These are phyloP conservation scores for Solanum pinnatisectum DNA, from an alignment of 257 asterid species.

Conservation along the genomic window DNA sequence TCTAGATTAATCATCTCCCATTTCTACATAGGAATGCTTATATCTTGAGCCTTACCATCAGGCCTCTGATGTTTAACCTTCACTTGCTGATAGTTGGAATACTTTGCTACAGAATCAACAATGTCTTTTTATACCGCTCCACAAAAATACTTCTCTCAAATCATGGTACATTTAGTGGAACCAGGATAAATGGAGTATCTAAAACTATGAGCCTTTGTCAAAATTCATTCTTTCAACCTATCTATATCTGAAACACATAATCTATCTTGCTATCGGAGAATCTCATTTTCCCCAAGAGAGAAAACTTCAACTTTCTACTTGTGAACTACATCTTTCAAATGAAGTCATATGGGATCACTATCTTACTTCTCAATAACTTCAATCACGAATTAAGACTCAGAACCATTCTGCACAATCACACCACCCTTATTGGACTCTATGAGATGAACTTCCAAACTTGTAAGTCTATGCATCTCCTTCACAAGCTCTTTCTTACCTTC, in stretches of 20 bases:
- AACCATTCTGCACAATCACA: background rate
- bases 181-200: background rate
- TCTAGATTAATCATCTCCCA: too few relatives aligned
- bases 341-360: background rate
- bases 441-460: background rate
- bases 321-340: background rate
- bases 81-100: background rate
- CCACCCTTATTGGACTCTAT: background rate
- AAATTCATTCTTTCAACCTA: background rate
- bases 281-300: background rate
- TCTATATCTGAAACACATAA: too few relatives aligned
- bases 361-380: background rate
- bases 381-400: background rate
- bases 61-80: background rate
- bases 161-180: background rate
- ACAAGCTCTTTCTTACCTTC: background rate
- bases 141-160: background rate
- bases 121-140: background rate
- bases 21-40: background rate
- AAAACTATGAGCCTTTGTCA: background rate
- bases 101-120: background rate
- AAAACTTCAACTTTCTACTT: background rate
- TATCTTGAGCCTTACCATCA: background rate
- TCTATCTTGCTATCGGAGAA: background rate
- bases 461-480: background rate